Base-by-base conservation (phyloP, 2,329 filamentous ascomycete species). In the Neonectria punicea region DNA sequence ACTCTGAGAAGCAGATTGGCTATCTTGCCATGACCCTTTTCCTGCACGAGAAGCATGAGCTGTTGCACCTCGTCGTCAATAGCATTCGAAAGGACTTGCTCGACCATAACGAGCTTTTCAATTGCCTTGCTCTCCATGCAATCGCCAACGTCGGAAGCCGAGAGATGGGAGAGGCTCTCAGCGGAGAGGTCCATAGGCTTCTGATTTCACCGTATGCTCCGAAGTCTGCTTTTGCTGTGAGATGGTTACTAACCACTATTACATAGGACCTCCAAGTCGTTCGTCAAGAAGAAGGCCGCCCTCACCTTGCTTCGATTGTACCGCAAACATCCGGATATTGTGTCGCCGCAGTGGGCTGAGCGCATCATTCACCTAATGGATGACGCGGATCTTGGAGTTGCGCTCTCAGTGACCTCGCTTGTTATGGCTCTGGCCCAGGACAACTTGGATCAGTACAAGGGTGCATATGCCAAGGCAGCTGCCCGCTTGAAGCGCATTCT, bases 291-390 rank as follows among this genome's bases (percentile, higher is more conserved):
- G 83, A 99, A 99, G 85, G 95, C 96, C 1, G 96, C 96, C 7
- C 84, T 99, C 57, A 99, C 96, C 0, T 86, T 99, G 39, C 88
- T 99, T 59, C 92, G 96, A 59, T 82, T 99, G 6, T 99, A 98
- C 81, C 92, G 96, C 72, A 99, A 99, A 82, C 90, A 94, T 75
- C 94, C 95, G 1, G 92, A 90, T 69, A 98, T 99, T 70, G 92
- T 99, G 25, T 94, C 97, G 76, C 92, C 93, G 32, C 94, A 98
- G 82, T 99, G 96, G 96, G 93, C 94, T 8, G 97, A 99, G 83
- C 90, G 96, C 57, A 97, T 99, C 77, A 96, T 99, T 77, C 96
- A 96, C n/a, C 85, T 99, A 46, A 98, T 99, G 94, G 96, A 99
- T 78, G 96, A 99, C 75, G 85, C 89, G 5, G 96, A 99, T 76